Evolutionary conservation across 1,284 basidiomycete species (phyloP).

Genomic region (Neolentinus lepideus): DNA sequence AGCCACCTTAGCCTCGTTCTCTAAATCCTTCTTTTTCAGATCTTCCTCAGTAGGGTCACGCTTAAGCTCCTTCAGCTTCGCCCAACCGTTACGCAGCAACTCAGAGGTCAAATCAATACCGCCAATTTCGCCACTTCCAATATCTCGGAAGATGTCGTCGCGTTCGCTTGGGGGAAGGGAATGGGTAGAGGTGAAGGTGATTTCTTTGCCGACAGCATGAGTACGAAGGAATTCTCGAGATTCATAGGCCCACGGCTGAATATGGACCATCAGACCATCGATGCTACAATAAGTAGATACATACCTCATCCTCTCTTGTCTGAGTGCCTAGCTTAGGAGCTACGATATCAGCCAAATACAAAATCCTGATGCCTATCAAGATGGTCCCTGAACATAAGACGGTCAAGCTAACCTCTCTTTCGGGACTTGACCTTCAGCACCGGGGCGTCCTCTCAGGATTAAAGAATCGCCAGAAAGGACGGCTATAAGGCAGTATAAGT

Average conservation of each 20-base stretch:
- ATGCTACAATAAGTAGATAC: constrained; percentile 12
- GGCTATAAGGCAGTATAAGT: constrained; percentile 38
- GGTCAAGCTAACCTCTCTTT: constrained; percentile 68
- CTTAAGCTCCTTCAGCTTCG: constrained; percentile 84
- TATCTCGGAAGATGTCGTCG: constrained; percentile 63
- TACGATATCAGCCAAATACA: constrained; percentile 80
- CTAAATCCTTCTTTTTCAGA: constrained; percentile 63
- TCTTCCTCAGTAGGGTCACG: constrained; percentile 77
- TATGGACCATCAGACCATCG: constrained; percentile 1
- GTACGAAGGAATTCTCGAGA: constrained; percentile 88
- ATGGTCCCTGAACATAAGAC: constrained; percentile 6
- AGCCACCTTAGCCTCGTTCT: constrained; percentile 72
- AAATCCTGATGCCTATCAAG: constrained; percentile 44
- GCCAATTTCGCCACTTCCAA: constrained; percentile 66
- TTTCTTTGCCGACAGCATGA: constrained; percentile 84
- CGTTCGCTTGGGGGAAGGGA: constrained; percentile 60
- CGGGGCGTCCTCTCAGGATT: constrained; percentile 69
- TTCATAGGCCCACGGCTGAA: constrained; percentile 84
- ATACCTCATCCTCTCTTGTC: constrained; percentile 81
- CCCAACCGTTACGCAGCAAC: constrained; percentile 85
- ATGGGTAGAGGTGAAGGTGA: constrained; percentile 73
- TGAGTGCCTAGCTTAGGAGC: constrained; percentile 79
- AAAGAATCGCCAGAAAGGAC: constrained; percentile 88
- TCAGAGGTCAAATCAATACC: constrained; percentile 74
- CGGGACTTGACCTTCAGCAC: constrained; percentile 75